These are phyloP conservation scores for Gracilaria domingensis DNA, from an alignment of 23 red algal species.

Conservation along the genomic window DNA sequence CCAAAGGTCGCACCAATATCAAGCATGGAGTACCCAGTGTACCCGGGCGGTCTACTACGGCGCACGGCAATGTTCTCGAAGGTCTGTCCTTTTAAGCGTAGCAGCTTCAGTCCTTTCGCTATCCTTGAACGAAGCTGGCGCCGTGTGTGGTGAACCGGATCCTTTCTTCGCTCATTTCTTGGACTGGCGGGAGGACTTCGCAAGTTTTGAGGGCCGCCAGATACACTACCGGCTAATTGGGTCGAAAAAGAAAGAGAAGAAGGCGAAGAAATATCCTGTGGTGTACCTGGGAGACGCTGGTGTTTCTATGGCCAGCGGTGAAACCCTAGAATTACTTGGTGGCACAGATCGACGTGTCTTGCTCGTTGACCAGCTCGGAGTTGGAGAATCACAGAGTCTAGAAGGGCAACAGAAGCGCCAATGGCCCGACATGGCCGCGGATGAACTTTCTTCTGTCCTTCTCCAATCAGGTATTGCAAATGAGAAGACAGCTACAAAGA, in stretches of 20 bases:
- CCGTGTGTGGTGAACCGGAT: conserved; percentile 47
- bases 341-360: conserved; percentile 32
- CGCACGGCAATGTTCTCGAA: neutral
- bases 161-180: conserved; percentile 55
- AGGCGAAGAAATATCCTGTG: conserved; percentile 46
- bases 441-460: conserved; percentile 26
- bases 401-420: neutral
- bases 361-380: conserved; percentile 34
- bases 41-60: neutral
- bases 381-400: conserved; percentile 21
- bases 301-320: conserved; percentile 3
- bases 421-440: conserved; percentile 5
- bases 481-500: neutral
- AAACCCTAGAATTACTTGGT: conserved; percentile 32
- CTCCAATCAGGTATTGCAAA: neutral
- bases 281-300: conserved; percentile 53
- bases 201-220: neutral
- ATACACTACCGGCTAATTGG: conserved; percentile 48
- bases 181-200: conserved; percentile 41
- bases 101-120: neutral
- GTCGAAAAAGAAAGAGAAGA: conserved; percentile 37
- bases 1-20: neutral
- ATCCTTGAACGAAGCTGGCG: neutral
- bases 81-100: neutral
- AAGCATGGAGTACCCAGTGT: neutral